phyloP scores from a whole-genome alignment of 2,329 filamentous ascomycete genomes.

The Colletotrichum simmondsii region DNA sequence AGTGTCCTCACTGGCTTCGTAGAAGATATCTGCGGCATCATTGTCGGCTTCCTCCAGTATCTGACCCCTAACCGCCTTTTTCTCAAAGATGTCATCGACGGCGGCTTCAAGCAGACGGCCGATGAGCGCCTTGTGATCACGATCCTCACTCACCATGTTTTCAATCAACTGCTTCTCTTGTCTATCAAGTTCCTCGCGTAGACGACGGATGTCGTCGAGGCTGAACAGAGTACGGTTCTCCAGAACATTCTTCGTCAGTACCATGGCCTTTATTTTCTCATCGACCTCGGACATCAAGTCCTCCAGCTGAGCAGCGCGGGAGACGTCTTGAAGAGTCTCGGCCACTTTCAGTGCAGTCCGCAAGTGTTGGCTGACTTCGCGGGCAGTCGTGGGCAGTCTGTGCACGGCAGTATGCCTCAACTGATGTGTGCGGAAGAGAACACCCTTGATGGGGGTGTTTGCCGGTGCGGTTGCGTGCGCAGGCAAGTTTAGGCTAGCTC shows the following conservation, averaged over 20 bases:
- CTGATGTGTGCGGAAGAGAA: background rate
- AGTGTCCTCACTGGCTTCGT: background rate
- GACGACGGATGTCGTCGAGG: conserved; percentile 45
- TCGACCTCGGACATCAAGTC: conserved; percentile 42
- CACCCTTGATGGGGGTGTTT: background rate
- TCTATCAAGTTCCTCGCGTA: conserved; percentile 48
- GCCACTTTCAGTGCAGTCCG: conserved; percentile 43
- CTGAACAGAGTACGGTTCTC: conserved; percentile 39
- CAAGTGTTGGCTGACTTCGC: conserved; percentile 40
- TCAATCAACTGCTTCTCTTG: conserved; percentile 43
- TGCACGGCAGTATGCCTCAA: conserved; percentile 48
- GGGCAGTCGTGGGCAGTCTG: conserved; percentile 41
- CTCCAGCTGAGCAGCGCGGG: conserved; percentile 42
- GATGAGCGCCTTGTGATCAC: conserved; percentile 42
- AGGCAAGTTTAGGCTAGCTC: conserved; percentile 39
- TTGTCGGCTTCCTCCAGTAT: background rate
- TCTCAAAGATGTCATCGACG: conserved; percentile 30
- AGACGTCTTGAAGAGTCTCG: conserved; percentile 41
- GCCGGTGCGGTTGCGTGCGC: conserved; percentile 35
- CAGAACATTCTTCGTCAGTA: conserved; percentile 46
- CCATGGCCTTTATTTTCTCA: conserved; percentile 43
- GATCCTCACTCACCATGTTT: conserved; percentile 42
- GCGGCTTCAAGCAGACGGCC: conserved; percentile 43
- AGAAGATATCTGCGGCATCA: background rate
- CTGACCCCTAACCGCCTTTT: background rate